These are phyloP conservation scores for Hibiscus tridactylites DNA, from an alignment of 345 rosid species.

Conservation along the genomic window DNA sequence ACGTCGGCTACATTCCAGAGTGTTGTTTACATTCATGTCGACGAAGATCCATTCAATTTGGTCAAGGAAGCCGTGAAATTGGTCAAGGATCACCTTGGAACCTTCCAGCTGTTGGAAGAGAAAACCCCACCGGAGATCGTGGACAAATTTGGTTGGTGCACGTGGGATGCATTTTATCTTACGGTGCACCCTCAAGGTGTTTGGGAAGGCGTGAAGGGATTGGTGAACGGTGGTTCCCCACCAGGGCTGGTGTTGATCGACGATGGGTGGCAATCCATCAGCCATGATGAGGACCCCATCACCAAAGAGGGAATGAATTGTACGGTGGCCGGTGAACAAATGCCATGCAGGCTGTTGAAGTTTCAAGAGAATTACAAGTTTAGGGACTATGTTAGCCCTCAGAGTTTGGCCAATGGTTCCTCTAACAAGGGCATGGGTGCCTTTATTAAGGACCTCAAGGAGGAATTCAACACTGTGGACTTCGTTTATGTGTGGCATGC, in stretches of 20 bases:
- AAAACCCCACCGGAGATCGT: slow-evolving; percentile 78
- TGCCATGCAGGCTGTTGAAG: slow-evolving; percentile 84
- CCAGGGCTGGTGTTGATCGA: slow-evolving; percentile 91
- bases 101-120: slow-evolving; percentile 67
- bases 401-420: not conserved
- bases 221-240: slow-evolving; percentile 86
- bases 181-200: slow-evolving; percentile 77
- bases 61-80: slow-evolving; percentile 71
- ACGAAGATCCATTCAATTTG: slow-evolving; percentile 58
- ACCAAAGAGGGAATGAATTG: slow-evolving; percentile 64
- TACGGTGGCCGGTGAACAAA: slow-evolving; percentile 85
- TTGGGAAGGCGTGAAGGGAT: slow-evolving; percentile 61
- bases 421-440: slow-evolving; percentile 63
- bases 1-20: slow-evolving; percentile 35
- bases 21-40: slow-evolving; percentile 50
- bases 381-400: slow-evolving; percentile 53
- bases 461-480: slow-evolving; percentile 62
- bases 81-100: slow-evolving; percentile 52
- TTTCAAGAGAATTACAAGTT: slow-evolving; percentile 85
- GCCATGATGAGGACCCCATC: slow-evolving; percentile 66
- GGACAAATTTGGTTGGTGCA: slow-evolving; percentile 96
- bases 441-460: slow-evolving; percentile 69
- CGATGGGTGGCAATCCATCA: slow-evolving; percentile 95
- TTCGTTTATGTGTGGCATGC: slow-evolving; percentile 96
- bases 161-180: slow-evolving; percentile 98